phyloP scores from a whole-genome alignment of 345 rosid genomes.

The Moringa oleifera region DNA sequence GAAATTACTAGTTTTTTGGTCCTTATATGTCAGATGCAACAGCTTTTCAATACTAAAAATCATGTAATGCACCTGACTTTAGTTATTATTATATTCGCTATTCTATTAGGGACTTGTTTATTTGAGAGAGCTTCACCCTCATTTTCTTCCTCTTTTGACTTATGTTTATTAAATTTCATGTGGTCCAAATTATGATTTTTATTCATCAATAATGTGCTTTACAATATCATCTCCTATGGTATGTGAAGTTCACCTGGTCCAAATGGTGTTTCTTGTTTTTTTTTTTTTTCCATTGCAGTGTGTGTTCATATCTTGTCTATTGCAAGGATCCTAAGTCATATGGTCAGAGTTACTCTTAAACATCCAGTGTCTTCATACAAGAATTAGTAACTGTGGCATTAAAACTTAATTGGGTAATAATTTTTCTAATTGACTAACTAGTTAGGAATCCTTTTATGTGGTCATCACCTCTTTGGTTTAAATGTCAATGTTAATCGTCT shows the following conservation, averaged over 20 bases:
- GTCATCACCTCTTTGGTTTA: no score
- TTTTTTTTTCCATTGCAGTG: no score
- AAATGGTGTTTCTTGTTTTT: no score
- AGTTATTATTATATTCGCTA: slow-evolving; percentile 10
- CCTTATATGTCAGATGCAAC: neutral
- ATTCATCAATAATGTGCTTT: slow-evolving; percentile 75
- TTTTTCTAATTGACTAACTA: no score
- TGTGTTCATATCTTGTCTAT: no score
- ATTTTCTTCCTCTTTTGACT: slow-evolving; percentile 78
- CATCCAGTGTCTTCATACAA: no score
- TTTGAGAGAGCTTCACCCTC: slow-evolving; percentile 63
- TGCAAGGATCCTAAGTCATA: no score
- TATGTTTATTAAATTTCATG: slow-evolving; percentile 65
- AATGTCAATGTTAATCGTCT: neutral
- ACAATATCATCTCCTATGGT: slow-evolving; percentile 92
- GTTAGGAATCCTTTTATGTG: no score
- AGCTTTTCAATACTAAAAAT: neutral
- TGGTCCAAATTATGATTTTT: slow-evolving; percentile 83
- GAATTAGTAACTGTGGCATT: no score
- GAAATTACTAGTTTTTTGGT: slow-evolving; percentile 1
- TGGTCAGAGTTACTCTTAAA: no score
- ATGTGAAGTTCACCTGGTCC: slow-evolving; percentile 21
- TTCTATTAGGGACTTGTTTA: slow-evolving; percentile 39
- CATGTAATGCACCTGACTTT: slow-evolving; percentile 10
- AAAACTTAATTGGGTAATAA: no score